Evolutionary conservation across 2,329 filamentous ascomycete genomes (phyloP).

Genomic region (Colletotrichum neosansevieriae): DNA sequence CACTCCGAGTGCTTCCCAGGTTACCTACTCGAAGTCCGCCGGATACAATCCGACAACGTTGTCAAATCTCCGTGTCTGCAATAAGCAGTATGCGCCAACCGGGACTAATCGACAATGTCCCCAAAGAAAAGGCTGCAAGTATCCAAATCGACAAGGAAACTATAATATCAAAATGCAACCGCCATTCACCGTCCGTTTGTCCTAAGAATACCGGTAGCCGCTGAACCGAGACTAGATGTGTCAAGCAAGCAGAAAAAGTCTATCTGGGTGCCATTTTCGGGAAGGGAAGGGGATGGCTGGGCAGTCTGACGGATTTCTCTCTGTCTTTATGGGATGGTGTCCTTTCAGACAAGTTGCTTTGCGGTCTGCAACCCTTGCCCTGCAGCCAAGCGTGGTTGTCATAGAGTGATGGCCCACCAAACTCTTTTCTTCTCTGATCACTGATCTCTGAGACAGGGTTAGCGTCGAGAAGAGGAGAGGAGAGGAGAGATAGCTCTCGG

Average conservation of each 20-base stretch:
- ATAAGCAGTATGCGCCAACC: slow-evolving; percentile 8
- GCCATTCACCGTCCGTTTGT: slow-evolving; percentile 36
- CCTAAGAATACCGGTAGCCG: slow-evolving; percentile 37
- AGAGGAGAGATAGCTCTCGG: slow-evolving; percentile 20
- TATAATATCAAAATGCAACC: slow-evolving; percentile 35
- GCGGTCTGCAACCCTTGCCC: slow-evolving; percentile 32
- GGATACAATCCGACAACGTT: background rate
- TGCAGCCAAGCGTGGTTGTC: slow-evolving; percentile 41
- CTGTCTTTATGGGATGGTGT: slow-evolving; percentile 34
- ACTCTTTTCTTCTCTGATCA: slow-evolving; percentile 38
- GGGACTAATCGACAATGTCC: slow-evolving; percentile 6
- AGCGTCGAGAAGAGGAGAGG: slow-evolving; percentile 34
- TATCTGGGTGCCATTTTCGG: slow-evolving; percentile 30
- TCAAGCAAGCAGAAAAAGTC: slow-evolving; percentile 16
- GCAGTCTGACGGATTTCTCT: slow-evolving; percentile 16
- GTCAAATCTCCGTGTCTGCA: background rate
- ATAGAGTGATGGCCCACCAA: slow-evolving; percentile 38
- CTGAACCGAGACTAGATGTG: slow-evolving; percentile 18
- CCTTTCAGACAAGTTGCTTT: slow-evolving; percentile 19
- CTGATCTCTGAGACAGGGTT: slow-evolving; percentile 40
- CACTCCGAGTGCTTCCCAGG: background rate
- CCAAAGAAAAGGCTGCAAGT: slow-evolving; percentile 34
- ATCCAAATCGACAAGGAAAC: slow-evolving; percentile 36
- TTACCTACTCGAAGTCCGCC: background rate
- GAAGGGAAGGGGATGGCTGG: background rate